phyloP scores from a whole-genome alignment of 2,329 filamentous ascomycete genomes.

The Huntiella bhutanensis region DNA sequence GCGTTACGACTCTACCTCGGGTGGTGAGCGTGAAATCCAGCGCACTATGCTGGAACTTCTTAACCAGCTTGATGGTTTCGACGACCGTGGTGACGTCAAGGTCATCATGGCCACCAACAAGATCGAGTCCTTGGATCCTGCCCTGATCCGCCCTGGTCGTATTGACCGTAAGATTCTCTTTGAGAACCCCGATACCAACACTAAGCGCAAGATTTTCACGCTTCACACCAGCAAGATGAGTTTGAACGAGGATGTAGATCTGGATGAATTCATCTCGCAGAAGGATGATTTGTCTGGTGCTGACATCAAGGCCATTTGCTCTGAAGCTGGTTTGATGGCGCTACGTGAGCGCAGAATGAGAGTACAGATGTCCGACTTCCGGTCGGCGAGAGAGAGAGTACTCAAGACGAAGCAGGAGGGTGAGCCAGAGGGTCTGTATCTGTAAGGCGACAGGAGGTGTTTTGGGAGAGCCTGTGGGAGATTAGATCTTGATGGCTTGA shows the following conservation, averaged over 20 bases:
- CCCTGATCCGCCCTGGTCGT: conserved; percentile 86
- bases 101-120: conserved; percentile 99
- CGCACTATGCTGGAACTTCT: conserved; percentile 96
- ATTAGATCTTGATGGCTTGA: too few relatives aligned
- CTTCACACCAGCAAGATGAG: conserved; percentile 99
- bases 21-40: conserved; percentile 92
- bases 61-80: conserved; percentile 96
- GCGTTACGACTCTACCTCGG: conserved; percentile 92
- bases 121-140: conserved; percentile 92
- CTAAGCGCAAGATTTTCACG: conserved; percentile 92
- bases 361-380: conserved; percentile 97
- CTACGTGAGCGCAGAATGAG: conserved; percentile 90
- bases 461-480: too few relatives aligned
- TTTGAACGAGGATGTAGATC: conserved; percentile 84
- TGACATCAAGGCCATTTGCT: conserved; percentile 98
- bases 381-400: conserved; percentile 78
- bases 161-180: conserved; percentile 93
- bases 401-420: conserved; percentile 97
- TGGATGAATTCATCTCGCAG: conserved; percentile 95
- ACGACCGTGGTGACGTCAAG: conserved; percentile 96
- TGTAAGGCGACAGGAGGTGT: conserved; percentile 37
- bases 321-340: conserved; percentile 86
- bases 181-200: conserved; percentile 59
- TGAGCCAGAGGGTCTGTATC: conserved; percentile 93
- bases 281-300: conserved; percentile 96